These are phyloP conservation scores for Draba incana DNA, from an alignment of 345 rosid genomes.

Conservation along the genomic window DNA sequence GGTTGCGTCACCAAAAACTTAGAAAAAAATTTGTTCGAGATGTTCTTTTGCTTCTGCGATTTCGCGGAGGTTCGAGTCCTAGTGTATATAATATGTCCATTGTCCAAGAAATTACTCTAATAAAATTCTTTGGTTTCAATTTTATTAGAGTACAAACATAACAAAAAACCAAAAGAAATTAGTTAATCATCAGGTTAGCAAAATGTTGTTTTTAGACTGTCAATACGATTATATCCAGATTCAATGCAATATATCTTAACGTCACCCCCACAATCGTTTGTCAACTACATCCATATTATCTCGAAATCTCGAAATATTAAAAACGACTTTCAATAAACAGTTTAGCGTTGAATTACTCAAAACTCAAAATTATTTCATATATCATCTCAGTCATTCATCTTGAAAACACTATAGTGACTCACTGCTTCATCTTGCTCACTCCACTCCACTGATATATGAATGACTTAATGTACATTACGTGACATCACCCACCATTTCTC, in stretches of 20 bases:
- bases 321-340: not conserved
- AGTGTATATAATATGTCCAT: not conserved
- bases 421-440: conserved; percentile 19
- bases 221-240: not conserved
- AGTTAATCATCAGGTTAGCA: not conserved
- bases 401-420: not conserved
- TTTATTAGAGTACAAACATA: not conserved
- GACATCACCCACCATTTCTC: conserved; percentile 27
- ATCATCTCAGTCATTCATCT: not conserved
- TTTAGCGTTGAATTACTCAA: not conserved
- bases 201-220: not conserved
- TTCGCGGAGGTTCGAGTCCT: too few species aligned
- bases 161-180: not conserved
- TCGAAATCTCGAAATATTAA: not conserved
- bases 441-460: conserved; percentile 27
- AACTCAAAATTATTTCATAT: not conserved
- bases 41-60: too few species aligned
- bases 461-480: conserved; percentile 23
- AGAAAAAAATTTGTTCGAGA: too few species aligned
- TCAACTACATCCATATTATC: not conserved
- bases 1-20: too few species aligned
- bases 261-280: too few species aligned
- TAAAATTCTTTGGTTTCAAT: conserved; percentile 2
- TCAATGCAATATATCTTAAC: not conserved
- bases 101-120: conserved; percentile 20